A percentile compares a stretch with the other conserved stretches of the same genome.
phyloP scores from a whole-genome alignment of 768 basidiomycete genomes.

The Tubosaeta brunneosetosa region DNA sequence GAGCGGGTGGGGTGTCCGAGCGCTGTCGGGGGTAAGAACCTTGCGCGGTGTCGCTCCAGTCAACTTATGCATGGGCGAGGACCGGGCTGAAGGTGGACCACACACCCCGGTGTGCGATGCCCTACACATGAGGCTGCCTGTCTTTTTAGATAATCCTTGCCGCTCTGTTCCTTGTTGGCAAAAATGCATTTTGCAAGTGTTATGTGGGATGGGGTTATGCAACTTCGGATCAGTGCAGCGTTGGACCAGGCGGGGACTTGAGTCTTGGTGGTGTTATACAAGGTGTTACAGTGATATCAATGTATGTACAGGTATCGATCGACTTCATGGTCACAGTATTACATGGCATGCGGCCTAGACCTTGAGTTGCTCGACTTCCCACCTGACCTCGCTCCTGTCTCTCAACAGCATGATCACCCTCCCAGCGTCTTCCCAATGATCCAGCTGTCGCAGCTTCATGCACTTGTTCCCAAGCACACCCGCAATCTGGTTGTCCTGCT shows the following conservation, averaged over 20 bases:
- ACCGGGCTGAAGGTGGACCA: too few relatives aligned
- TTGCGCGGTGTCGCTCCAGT: too few relatives aligned
- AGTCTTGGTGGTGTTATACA: not conserved
- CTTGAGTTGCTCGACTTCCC: conserved; percentile 48
- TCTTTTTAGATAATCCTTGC: conserved; percentile 22
- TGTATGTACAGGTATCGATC: not conserved
- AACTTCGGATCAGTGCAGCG: conserved; percentile 8
- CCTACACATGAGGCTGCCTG: too few relatives aligned
- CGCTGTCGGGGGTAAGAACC: too few relatives aligned
- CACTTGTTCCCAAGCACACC: conserved; percentile 61
- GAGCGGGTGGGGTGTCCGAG: too few relatives aligned
- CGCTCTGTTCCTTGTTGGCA: conserved; percentile 9
- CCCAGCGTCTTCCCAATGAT: too few relatives aligned
- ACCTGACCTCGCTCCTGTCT: too few relatives aligned
- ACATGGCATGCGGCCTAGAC: not conserved
- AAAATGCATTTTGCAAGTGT: conserved; percentile 24
- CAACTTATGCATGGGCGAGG: too few relatives aligned
- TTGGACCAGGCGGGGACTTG: conserved; percentile 7
- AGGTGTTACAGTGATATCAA: not conserved
- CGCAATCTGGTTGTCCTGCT: conserved; percentile 62
- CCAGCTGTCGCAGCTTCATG: conserved; percentile 51
- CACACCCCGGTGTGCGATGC: too few relatives aligned
- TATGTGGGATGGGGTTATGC: conserved; percentile 6
- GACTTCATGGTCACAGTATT: not conserved
- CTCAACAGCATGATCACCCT: too few relatives aligned